These are phyloP conservation scores for Aspergillus awamori DNA, from an alignment of 2,329 filamentous ascomycete genomes.

Conservation along the genomic window DNA sequence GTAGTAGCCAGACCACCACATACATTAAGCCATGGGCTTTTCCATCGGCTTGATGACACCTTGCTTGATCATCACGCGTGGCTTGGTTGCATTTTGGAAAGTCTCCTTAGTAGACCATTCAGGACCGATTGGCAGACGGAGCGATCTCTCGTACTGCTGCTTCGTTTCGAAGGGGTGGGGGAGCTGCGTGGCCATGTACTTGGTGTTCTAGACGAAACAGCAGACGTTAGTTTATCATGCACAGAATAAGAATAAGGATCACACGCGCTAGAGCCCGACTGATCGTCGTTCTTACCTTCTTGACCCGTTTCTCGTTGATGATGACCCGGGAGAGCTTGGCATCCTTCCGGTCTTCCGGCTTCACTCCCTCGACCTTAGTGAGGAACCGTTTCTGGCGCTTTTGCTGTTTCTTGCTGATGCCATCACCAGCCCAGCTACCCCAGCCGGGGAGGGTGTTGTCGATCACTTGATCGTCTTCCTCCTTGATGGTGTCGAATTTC, in stretches of 20 bases:
- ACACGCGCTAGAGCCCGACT: not conserved
- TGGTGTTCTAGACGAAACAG: conserved; percentile 64
- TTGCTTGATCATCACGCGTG: conserved; percentile 85
- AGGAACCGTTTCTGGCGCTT: conserved; percentile 58
- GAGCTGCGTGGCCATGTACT: conserved; percentile 80
- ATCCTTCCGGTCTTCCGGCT: conserved; percentile 77
- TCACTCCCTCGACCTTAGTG: conserved; percentile 65
- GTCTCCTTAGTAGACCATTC: conserved; percentile 98
- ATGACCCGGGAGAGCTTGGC: conserved; percentile 82
- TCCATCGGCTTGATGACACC: conserved; percentile 86
- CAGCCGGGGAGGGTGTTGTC: conserved; percentile 90
- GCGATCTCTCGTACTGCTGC: conserved; percentile 85
- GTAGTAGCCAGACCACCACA: conserved; percentile 2
- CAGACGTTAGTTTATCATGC: conserved; percentile 21
- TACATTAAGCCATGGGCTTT: conserved; percentile 63
- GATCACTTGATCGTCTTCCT: conserved; percentile 80
- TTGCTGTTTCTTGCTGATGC: conserved; percentile 71
- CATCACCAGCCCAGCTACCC: conserved; percentile 88
- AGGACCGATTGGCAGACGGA: conserved; percentile 83
- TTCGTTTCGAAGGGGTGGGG: conserved; percentile 88
- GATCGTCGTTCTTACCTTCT: conserved; percentile 65
- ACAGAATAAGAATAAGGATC: not conserved
- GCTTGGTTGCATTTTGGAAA: conserved; percentile 87
- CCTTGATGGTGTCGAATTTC: conserved; percentile 70
- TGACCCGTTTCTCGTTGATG: conserved; percentile 85